Conservation (phyloP, 495 filamentous ascomycete species). For the Penicillium turbatum region DNA sequence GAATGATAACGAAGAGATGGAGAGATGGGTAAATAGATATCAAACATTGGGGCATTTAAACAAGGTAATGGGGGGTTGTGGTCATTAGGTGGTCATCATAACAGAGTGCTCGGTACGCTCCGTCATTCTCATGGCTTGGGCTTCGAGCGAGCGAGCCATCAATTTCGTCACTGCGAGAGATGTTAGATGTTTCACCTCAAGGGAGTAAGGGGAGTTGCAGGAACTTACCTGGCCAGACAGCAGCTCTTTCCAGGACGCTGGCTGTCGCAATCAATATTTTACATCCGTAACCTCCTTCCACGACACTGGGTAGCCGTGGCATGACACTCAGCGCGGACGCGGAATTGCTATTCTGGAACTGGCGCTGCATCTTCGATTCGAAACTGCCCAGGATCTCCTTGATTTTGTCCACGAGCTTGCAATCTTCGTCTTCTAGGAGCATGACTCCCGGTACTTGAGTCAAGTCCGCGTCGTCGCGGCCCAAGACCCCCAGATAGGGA, state of each 20-base stretch:
- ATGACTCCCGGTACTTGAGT: conserved; percentile 75
- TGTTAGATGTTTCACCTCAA: conserved; percentile 1
- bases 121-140: conserved; percentile 78
- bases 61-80: conserved; percentile 1
- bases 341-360: conserved; percentile 42
- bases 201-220: not conserved
- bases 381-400: conserved; percentile 73
- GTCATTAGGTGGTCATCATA: conserved; percentile 38
- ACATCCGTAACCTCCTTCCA: conserved; percentile 70
- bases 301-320: conserved; percentile 54
- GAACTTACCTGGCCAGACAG: conserved; percentile 84
- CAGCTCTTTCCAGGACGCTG: conserved; percentile 81
- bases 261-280: conserved; percentile 86
- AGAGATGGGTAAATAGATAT: conserved; percentile 6
- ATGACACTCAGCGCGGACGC: conserved; percentile 49
- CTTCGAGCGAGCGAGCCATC: conserved; percentile 82
- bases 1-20: conserved; percentile 1
- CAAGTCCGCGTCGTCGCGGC: conserved; percentile 74
- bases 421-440: conserved; percentile 89
- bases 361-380: conserved; percentile 71
- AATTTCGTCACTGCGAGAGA: conserved; percentile 65
- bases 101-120: conserved; percentile 64
- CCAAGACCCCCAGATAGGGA: conserved; percentile 78
- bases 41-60: conserved; percentile 3
- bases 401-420: conserved; percentile 81